These are phyloP conservation scores for Aegilops bicornis DNA, from an alignment of 176 grass and related monocot genomes.

Conservation along the genomic window DNA sequence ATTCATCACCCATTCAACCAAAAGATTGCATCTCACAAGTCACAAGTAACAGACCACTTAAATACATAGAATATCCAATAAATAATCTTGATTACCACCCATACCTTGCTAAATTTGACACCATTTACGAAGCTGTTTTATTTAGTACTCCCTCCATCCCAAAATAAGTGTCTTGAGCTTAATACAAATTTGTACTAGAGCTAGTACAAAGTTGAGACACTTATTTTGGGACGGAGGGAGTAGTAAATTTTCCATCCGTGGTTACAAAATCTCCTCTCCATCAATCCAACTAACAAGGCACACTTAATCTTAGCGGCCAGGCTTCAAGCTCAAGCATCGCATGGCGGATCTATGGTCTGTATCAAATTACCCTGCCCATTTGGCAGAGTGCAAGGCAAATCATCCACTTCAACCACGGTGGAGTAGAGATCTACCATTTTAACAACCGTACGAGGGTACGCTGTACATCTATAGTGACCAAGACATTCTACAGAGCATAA, in stretches of 20 bases:
- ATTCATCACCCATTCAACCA: not conserved
- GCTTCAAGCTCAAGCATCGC: not conserved
- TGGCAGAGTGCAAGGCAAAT: constrained; percentile 17
- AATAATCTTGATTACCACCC: not conserved
- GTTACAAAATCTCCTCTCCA: not conserved
- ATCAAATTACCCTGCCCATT: not conserved
- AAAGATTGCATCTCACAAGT: not conserved
- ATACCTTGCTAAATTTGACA: not conserved
- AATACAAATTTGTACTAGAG: too few relatives aligned
- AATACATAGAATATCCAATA: not conserved
- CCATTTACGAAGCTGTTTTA: not conserved
- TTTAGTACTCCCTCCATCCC: not conserved
- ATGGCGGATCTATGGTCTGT: not conserved
- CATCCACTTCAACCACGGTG: not conserved
- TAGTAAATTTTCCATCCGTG: not conserved
- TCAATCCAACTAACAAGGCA: not conserved
- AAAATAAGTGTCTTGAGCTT: too few relatives aligned
- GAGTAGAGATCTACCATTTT: not conserved
- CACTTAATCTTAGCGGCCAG: not conserved
- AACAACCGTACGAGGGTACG: not conserved
- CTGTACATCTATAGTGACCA: not conserved
- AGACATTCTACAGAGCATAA: not conserved
- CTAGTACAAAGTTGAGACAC: too few relatives aligned
- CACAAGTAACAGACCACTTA: not conserved
- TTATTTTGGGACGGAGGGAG: too few relatives aligned